Conservation (phyloP, 2,329 filamentous ascomycete genomes). For the Talaromyces sp. region DNA sequence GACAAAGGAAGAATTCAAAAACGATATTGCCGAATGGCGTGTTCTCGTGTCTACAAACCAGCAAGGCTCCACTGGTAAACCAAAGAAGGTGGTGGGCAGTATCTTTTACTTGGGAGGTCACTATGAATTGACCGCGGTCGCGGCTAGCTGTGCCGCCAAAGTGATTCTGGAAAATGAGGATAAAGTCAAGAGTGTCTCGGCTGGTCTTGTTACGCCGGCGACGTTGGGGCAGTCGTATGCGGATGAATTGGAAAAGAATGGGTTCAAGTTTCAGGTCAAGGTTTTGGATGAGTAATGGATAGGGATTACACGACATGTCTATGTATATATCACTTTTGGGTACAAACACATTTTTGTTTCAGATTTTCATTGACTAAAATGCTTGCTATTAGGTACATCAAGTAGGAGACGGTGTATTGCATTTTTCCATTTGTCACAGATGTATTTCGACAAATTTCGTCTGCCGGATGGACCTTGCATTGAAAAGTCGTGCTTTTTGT, state of each 20-base stretch:
- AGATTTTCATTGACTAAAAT: too few relatives aligned
- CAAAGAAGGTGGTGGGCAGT: conserved; percentile 38
- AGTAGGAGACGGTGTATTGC: too few relatives aligned
- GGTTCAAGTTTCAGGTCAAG: conserved; percentile 37
- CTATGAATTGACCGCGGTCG: conserved; percentile 40
- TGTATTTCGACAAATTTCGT: too few relatives aligned
- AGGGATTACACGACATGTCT: neutral
- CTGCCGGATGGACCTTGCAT: too few relatives aligned
- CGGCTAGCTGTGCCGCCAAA: conserved; percentile 42
- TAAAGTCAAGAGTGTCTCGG: conserved; percentile 33
- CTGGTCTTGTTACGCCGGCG: conserved; percentile 45
- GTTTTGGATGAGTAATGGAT: conserved; percentile 21
- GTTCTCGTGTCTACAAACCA: conserved; percentile 43
- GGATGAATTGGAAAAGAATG: conserved; percentile 40
- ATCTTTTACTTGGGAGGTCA: conserved; percentile 37
- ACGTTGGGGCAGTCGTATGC: conserved; percentile 44
- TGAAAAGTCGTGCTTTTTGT: too few relatives aligned
- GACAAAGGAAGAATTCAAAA: conserved; percentile 34
- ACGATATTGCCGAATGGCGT: conserved; percentile 38
- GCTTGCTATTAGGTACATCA: too few relatives aligned
- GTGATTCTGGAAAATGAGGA: conserved; percentile 39
- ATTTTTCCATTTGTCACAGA: too few relatives aligned
- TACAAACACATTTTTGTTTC: too few relatives aligned
- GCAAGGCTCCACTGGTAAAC: conserved; percentile 17
- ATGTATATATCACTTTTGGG: too few relatives aligned